Evolutionary conservation across 192 early-diverging fungal species (phyloP).

Genomic region (Coemansia sp.): DNA sequence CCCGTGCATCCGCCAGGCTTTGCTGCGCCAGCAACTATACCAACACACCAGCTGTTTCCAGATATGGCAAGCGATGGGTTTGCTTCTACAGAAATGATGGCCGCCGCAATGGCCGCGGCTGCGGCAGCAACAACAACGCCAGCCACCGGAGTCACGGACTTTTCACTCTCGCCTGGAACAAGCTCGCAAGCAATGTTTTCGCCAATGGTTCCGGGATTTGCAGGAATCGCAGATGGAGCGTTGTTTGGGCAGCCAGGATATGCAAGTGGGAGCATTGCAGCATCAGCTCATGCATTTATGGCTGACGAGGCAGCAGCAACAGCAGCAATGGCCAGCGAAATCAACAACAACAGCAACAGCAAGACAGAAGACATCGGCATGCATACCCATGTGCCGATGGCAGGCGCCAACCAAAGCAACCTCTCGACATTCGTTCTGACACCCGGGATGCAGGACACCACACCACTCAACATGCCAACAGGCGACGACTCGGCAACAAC

Average conservation of each 20-base stretch:
- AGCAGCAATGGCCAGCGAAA: conserved; percentile 4
- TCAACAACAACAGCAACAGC: conserved; percentile 3
- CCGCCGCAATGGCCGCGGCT: neutral
- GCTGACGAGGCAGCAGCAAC: conserved; percentile 17
- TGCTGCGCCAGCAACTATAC: neutral
- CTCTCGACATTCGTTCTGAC: conserved; percentile 3
- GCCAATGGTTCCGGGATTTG: conserved; percentile 33
- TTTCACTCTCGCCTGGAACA: neutral
- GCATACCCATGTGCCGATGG: neutral
- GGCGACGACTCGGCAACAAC: neutral
- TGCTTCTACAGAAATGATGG: neutral
- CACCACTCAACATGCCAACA: neutral
- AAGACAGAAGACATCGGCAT: neutral
- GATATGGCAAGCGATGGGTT: neutral
- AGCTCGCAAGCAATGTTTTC: conserved; percentile 9
- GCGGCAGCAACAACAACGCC: conserved; percentile 3
- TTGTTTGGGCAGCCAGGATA: conserved; percentile 32
- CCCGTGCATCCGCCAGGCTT: neutral
- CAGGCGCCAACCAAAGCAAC: neutral
- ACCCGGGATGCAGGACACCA: conserved; percentile 1
- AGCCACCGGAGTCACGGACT: neutral
- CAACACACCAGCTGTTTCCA: conserved; percentile 1
- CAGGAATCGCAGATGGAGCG: conserved; percentile 27
- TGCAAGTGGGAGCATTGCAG: conserved; percentile 25
- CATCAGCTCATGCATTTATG: conserved; percentile 15